Conservation (phyloP, 1,284 basidiomycete genomes). For the Ustilago cynodontis region DNA sequence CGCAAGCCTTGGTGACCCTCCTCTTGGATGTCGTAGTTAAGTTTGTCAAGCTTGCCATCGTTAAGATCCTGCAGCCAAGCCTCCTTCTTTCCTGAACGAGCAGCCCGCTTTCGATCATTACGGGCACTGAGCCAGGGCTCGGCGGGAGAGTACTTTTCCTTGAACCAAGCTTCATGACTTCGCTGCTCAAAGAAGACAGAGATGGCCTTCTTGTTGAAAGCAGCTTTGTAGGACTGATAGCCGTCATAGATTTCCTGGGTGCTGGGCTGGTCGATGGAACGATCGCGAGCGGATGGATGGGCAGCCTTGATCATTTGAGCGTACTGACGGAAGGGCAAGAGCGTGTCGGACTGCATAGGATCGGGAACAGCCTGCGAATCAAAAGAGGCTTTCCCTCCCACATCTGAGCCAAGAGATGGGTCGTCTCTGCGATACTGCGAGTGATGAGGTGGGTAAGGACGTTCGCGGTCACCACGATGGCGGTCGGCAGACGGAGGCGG, state of each 20-base stretch:
- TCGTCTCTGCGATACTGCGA: slow-evolving; percentile 34
- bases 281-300: slow-evolving; percentile 49
- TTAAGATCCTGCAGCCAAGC: slow-evolving; percentile 60
- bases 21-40: slow-evolving; percentile 54
- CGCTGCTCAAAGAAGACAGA: slow-evolving; percentile 59
- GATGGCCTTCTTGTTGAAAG: slow-evolving; percentile 54
- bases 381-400: slow-evolving; percentile 10
- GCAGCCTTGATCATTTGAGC: slow-evolving; percentile 56
- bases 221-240: slow-evolving; percentile 60
- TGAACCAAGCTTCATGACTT: slow-evolving; percentile 60
- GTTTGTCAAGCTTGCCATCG: slow-evolving; percentile 56
- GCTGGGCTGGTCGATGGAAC: slow-evolving; percentile 45
- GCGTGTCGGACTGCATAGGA: slow-evolving; percentile 51
- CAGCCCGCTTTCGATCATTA: slow-evolving; percentile 44
- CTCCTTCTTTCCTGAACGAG: slow-evolving; percentile 56
- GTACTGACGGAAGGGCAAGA: slow-evolving; percentile 52
- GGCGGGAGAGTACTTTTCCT: slow-evolving; percentile 59
- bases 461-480: slow-evolving; percentile 30
- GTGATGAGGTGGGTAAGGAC: slow-evolving; percentile 27
- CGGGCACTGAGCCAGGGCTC: slow-evolving; percentile 43
- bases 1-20: slow-evolving; percentile 10
- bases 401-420: slow-evolving; percentile 9
- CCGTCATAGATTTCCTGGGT: slow-evolving; percentile 59
- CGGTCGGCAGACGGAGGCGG: slow-evolving; percentile 17
- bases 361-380: slow-evolving; percentile 27